Percentiles rank a stretch among this genome's conserved stretches.
These are phyloP conservation scores for Cutaneotrichosporon sp. DNA, from an alignment of 1,284 basidiomycete genomes.

Conservation along the genomic window DNA sequence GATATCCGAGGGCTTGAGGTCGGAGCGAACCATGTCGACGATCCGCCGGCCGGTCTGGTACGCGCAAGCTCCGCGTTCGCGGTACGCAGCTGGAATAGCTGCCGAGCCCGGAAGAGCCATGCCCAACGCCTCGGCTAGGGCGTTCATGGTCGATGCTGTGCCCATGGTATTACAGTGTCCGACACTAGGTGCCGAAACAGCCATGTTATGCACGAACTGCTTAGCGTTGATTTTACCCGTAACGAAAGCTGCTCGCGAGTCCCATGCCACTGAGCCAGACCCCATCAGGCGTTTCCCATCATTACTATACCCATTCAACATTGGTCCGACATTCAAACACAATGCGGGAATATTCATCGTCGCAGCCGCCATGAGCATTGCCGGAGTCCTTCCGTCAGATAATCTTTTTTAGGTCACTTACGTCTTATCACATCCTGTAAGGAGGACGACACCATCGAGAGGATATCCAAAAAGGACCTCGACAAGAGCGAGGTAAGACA, in stretches of 20 bases:
- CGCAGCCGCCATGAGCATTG: slow-evolving; percentile 42
- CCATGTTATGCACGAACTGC: slow-evolving; percentile 46
- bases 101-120: slow-evolving; percentile 88
- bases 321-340: slow-evolving; percentile 47
- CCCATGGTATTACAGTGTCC: slow-evolving; percentile 54
- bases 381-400: slow-evolving; percentile 39
- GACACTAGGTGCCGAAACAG: slow-evolving; percentile 41
- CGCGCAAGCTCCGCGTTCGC: slow-evolving; percentile 54
- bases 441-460: slow-evolving; percentile 50
- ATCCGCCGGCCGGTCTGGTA: slow-evolving; percentile 77
- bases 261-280: slow-evolving; percentile 51
- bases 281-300: slow-evolving; percentile 44
- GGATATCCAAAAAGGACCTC: slow-evolving; percentile 53
- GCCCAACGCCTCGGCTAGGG: slow-evolving; percentile 83
- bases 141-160: slow-evolving; percentile 69
- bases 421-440: slow-evolving; percentile 57
- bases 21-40: slow-evolving; percentile 74
- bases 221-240: slow-evolving; percentile 45
- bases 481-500: slow-evolving; percentile 49
- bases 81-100: slow-evolving; percentile 67
- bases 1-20: slow-evolving; percentile 90
- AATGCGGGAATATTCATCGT: slow-evolving; percentile 50
- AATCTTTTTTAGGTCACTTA: slow-evolving; percentile 56
- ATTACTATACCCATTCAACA: slow-evolving; percentile 51
- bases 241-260: slow-evolving; percentile 40